Base-by-base conservation (phyloP, 495 filamentous ascomycete genomes). In the Penicillium canescens region DNA sequence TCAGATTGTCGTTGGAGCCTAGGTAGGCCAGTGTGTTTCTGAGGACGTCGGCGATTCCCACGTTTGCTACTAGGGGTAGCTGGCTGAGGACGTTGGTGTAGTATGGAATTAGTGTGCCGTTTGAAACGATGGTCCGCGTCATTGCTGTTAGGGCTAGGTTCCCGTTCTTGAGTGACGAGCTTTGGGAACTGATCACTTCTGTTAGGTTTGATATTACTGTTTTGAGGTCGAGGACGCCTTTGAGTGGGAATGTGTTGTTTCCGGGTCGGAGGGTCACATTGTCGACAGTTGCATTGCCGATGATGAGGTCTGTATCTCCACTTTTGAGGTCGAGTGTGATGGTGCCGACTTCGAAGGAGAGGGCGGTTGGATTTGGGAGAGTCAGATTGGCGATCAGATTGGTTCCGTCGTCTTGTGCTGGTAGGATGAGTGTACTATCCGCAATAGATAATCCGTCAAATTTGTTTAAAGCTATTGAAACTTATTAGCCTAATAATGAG, bases 221-320 rank as follows among this genome's bases (percentile, higher is more conserved):
- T 16, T 43, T 50, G 18, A 76, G 40, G 42, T 76, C 70, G 23
- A 75, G 38, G 23, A 56, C 54, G 18, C 66, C 68, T 50, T 69
- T 74, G 59, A 88, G 73, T 4, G 73, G 68, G 51, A 78, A 70
- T 35, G 70, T 66, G 69, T 87, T 87, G 55, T 78, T 74, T 21
- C 87, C 87, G 3, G 86, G 85, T 7, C 46, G 52, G 37, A 89
- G 77, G 3, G 71, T 62, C 13, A 89, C 72, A 63, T 86, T 77
- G 57, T 75, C 62, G 36, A 90, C 61, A 16, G 72, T 78, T 37
- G 78, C 72, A 46, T 71, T 79, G 52, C 85, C 86, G 54, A 87
- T 71, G 10, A 59, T 11, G 16, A 66, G 52, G 11, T 36, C 31
- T 26, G 49, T 37, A 28, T 64, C 54, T 21, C 68, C 68, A 24